Base-by-base conservation (phyloP, 352 stramenopile genomes). In the Bremia lactucae region DNA sequence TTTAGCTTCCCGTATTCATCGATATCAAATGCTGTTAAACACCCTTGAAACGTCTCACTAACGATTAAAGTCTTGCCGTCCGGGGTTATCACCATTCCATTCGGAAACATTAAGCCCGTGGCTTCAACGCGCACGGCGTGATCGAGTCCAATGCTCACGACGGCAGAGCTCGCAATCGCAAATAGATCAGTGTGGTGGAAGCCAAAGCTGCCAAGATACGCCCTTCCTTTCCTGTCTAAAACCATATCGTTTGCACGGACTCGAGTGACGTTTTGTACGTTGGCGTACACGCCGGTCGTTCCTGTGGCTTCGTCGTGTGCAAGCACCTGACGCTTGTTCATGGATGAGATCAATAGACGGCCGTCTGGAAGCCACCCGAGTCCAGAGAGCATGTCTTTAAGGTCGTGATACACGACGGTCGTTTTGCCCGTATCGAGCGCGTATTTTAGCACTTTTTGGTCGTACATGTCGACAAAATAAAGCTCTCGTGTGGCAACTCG, bases 41-140 rank as follows among this genome's bases (percentile, higher is more conserved):
- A 15, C 0, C 53, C 61, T 13, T 55, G 42, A 46, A 83, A 83
- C 13, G 74, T 84, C 55, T 87, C 74, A 18, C 59, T 72, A 4
- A 74, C 54, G 52, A 87, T 83, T 21, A 87, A 45, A 31, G 72
- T 87, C 58, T 74, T 83, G 24, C 69, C 72, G 33, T 87, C 74
- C 0, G 74, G 69, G 0, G 74, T 83, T 48, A 84, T 79, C 9
- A 87, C 72, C 16, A 55, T 54, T 8, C 74, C 74, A 38, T 87
- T 87, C n/a, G 74, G 74, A 31, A 84, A 87, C 38, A 87, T 57
- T 37, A 87, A 50, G 3, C 62, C 57, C 6, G 58, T 78, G 0
- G 74, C 55, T 16, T 81, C 69, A 16, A 87, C 72, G 0, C 65
- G 62, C 15, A 80, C 52, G 10, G 36, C 38, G 11, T 42, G 44